Evolutionary conservation across 352 stramenopile genomes (phyloP).

Genomic region (Phytophthora quininea): DNA sequence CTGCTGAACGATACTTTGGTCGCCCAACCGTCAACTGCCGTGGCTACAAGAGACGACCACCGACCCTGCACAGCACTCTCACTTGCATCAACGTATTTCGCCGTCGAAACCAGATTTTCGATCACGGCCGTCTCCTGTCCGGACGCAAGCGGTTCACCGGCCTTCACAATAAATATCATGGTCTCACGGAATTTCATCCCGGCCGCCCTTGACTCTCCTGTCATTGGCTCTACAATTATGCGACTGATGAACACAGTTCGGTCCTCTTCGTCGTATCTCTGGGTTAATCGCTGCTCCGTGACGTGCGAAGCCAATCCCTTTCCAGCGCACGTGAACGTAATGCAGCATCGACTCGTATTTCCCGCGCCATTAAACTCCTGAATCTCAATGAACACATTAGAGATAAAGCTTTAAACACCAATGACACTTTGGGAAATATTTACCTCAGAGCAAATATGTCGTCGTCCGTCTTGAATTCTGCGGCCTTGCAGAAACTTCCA

Average conservation of each 20-base stretch:
- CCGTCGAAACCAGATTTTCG: conserved; percentile 4
- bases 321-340: conserved; percentile 2
- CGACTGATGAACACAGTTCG: conserved; percentile 7
- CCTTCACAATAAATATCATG: conserved; percentile 5
- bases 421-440: background rate
- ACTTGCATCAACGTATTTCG: background rate
- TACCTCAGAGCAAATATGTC: conserved; percentile 4
- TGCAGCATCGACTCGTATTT: conserved; percentile 2
- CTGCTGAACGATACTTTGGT: conserved; percentile 16
- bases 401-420: background rate
- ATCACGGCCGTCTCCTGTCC: conserved; percentile 6
- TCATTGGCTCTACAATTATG: conserved; percentile 7
- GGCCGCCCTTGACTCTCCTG: background rate
- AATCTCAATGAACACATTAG: background rate
- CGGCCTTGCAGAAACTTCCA: conserved; percentile 10
- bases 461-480: background rate
- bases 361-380: conserved; percentile 5
- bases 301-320: background rate
- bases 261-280: background rate
- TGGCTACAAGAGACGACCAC: background rate
- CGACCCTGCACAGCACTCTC: background rate
- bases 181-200: conserved; percentile 5
- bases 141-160: background rate
- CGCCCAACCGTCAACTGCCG: conserved; percentile 7
- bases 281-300: background rate